Percentiles rank a stretch among this genome's conserved stretches.
These are phyloP conservation scores for Porphyrellus cyaneotinctus DNA, from an alignment of 768 basidiomycete species.

Conservation along the genomic window DNA sequence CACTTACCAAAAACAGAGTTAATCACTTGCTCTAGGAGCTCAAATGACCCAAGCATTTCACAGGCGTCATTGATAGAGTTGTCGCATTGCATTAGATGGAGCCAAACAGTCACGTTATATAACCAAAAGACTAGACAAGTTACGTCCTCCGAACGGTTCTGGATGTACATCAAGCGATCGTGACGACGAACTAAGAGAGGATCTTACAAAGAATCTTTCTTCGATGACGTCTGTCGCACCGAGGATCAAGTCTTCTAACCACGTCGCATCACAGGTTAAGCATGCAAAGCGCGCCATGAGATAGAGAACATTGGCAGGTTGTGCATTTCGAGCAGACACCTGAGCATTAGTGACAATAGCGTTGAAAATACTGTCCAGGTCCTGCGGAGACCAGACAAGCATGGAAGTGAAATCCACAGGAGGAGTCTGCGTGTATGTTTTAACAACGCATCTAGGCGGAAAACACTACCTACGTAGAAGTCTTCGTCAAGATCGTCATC, in stretches of 20 bases:
- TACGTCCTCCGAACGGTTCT: conserved; percentile 84
- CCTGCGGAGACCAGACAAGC: conserved; percentile 87
- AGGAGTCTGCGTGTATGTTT: conserved; percentile 52
- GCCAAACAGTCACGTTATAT: conserved; percentile 85
- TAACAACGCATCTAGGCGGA: conserved; percentile 1
- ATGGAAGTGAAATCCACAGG: conserved; percentile 75
- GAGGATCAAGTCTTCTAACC: conserved; percentile 90
- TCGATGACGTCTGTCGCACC: conserved; percentile 92
- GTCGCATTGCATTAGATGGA: conserved; percentile 89
- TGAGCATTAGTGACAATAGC: conserved; percentile 75
- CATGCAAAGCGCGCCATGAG: conserved; percentile 92
- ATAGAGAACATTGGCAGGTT: conserved; percentile 90
- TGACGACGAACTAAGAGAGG: conserved; percentile 1
- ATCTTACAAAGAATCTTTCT: conserved; percentile 83
- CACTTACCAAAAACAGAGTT: conserved; percentile 88
- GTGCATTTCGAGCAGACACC: conserved; percentile 66
- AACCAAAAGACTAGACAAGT: conserved; percentile 91
- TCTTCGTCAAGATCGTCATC: conserved; percentile 48
- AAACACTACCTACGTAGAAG: conserved; percentile 40
- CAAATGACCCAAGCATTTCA: conserved; percentile 79
- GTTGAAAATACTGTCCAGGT: conserved; percentile 74
- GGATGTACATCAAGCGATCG: conserved; percentile 14
- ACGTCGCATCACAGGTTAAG: conserved; percentile 81
- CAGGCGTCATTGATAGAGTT: conserved; percentile 73
- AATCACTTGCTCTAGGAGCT: conserved; percentile 85